These are phyloP conservation scores for Aspergillus vadensis DNA, from an alignment of 2,329 filamentous ascomycete species.

Conservation along the genomic window DNA sequence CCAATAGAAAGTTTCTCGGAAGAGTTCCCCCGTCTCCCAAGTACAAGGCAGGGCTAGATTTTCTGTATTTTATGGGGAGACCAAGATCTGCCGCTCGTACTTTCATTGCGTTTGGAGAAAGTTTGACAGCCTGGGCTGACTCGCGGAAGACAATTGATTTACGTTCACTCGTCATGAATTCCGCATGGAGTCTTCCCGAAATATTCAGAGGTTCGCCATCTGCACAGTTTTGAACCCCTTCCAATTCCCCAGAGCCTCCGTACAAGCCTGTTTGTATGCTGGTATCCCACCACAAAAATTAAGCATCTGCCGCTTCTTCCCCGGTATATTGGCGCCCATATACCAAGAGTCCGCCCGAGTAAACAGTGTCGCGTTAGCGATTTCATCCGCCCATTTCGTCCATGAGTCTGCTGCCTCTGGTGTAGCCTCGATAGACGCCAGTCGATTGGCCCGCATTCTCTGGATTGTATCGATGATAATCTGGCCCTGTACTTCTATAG, in stretches of 20 bases:
- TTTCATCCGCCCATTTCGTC: slow-evolving; percentile 51
- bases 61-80: no score
- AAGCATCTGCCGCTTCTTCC: slow-evolving; percentile 20
- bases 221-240: not conserved
- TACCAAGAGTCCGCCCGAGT: slow-evolving; percentile 42
- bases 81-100: no score
- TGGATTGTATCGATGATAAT: slow-evolving; percentile 58
- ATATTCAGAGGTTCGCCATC: not conserved
- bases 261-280: slow-evolving; percentile 3
- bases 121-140: no score
- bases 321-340: slow-evolving; percentile 28
- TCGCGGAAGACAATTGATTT: no score
- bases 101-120: no score
- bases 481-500: slow-evolving; percentile 56
- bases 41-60: no score
- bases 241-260: slow-evolving; percentile 9
- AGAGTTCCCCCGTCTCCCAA: no score
- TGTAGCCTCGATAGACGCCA: slow-evolving; percentile 57
- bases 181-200: no score
- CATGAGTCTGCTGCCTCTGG: slow-evolving; percentile 51
- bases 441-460: slow-evolving; percentile 48
- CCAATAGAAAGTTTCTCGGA: no score
- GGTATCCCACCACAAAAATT: slow-evolving; percentile 13
- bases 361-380: slow-evolving; percentile 53
- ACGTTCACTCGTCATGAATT: no score